These are phyloP conservation scores for Linum tenue DNA, from an alignment of 345 rosid genomes.

Conservation along the genomic window DNA sequence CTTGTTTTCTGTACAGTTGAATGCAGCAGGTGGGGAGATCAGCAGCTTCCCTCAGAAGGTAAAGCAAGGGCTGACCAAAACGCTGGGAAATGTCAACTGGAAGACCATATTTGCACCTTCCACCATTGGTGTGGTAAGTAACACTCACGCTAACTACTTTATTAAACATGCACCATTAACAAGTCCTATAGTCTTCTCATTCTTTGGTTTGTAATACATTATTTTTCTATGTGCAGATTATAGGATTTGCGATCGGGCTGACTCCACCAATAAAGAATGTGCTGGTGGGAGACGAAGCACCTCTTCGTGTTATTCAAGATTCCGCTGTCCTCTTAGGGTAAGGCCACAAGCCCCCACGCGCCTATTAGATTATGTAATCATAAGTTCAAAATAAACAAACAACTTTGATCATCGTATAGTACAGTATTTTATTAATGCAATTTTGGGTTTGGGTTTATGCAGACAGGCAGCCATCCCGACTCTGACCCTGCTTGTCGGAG, in stretches of 20 bases:
- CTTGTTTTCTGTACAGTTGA: too few relatives aligned
- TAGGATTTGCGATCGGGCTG: conserved; percentile 46
- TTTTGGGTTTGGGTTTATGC: background rate
- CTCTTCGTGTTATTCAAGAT: conserved; percentile 52
- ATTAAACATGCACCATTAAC: background rate
- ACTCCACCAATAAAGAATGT: conserved; percentile 35
- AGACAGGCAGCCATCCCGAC: conserved; percentile 67
- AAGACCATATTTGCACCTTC: conserved; percentile 50
- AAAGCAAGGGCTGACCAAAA: conserved; percentile 13
- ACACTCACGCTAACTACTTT: background rate
- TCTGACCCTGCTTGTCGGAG: conserved; percentile 53
- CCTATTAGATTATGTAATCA: too few relatives aligned
- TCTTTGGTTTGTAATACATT: background rate
- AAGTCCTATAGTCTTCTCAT: background rate
- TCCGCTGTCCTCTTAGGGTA: conserved; percentile 54
- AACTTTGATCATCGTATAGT: too few relatives aligned
- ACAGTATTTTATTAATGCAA: too few relatives aligned
- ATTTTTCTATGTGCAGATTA: conserved; percentile 25
- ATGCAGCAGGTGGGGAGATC: too few relatives aligned
- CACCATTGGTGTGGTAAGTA: conserved; percentile 45
- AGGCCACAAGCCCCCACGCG: background rate
- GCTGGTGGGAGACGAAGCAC: conserved; percentile 46
- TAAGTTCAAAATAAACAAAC: too few relatives aligned
- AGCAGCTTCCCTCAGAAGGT: conserved; percentile 5
- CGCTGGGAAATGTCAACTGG: conserved; percentile 29